Percentiles rank a stretch among this genome's conserved stretches.
phyloP scores from a whole-genome alignment of 2,329 filamentous ascomycete species.

The Pseudogymnoascus sp. region DNA sequence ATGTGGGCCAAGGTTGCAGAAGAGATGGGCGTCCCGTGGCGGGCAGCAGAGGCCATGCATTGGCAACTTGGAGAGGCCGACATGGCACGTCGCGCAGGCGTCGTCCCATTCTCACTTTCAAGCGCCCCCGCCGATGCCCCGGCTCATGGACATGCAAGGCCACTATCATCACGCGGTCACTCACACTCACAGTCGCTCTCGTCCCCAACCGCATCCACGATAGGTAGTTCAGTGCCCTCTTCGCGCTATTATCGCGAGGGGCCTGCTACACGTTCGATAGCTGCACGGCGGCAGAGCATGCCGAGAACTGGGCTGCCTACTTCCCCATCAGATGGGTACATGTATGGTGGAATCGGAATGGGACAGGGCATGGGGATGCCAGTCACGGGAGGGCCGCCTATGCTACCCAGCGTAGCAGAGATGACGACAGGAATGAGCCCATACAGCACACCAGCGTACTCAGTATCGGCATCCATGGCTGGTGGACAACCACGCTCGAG shows the following conservation, averaged over 20 bases:
- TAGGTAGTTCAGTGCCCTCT: not conserved
- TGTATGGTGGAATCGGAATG: conserved; percentile 14
- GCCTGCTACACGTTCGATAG: conserved; percentile 20
- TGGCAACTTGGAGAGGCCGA: conserved; percentile 92
- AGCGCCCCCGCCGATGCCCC: conserved; percentile 43
- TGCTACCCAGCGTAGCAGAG: conserved; percentile 55
- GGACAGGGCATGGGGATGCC: conserved; percentile 21
- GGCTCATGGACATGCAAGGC: conserved; percentile 32
- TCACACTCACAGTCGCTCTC: conserved; percentile 13
- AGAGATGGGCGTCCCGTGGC: conserved; percentile 92
- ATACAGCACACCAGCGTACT: conserved; percentile 52
- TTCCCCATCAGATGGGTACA: conserved; percentile 11
- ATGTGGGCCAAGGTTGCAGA: conserved; percentile 97
- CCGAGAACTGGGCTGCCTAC: conserved; percentile 29
- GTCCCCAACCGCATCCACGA: conserved; percentile 20
- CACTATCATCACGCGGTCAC: conserved; percentile 34
- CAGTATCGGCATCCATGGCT: conserved; percentile 28
- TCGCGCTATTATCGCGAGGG: not conserved
- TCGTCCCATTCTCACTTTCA: conserved; percentile 73
- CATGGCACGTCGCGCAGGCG: conserved; percentile 87
- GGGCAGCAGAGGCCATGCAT: conserved; percentile 95
- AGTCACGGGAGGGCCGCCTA: conserved; percentile 21
- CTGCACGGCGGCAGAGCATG: conserved; percentile 28
- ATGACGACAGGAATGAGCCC: conserved; percentile 57
- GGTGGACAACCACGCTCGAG: conserved; percentile 28